Evolutionary conservation across 129 eudicot genomes (phyloP).

Genomic region (Cynara cardunculus): DNA sequence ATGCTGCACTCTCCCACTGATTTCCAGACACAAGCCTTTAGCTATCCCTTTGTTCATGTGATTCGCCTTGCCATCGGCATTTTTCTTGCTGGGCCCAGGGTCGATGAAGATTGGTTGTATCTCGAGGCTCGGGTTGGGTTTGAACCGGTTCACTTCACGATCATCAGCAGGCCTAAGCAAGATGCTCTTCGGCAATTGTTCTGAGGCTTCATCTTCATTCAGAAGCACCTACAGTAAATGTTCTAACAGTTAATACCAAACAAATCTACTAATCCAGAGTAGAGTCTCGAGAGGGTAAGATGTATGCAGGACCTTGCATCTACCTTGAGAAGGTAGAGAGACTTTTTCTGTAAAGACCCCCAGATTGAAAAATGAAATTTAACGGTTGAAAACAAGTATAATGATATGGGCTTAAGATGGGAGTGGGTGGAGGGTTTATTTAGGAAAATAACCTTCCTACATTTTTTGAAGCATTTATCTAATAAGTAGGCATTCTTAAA

Average conservation of each 20-base stretch:
- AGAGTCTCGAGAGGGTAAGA: no score
- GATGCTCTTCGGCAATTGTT: conserved; percentile 52
- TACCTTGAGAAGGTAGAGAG: no score
- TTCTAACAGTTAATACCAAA: not conserved
- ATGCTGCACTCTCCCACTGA: conserved; percentile 95
- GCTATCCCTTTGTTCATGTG: conserved; percentile 37
- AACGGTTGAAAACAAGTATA: not conserved
- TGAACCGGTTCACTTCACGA: conserved; percentile 67
- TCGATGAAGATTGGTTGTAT: conserved; percentile 82
- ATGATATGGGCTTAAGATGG: not conserved
- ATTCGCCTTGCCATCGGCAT: conserved; percentile 26
- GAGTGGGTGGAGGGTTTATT: not conserved
- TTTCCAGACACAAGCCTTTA: conserved; percentile 81
- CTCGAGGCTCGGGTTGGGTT: conserved; percentile 78
- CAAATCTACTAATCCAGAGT: no score
- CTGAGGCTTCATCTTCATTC: conserved; percentile 75
- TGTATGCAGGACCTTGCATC: no score
- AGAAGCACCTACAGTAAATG: conserved; percentile 51
- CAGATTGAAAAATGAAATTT: no score
- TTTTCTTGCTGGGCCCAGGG: conserved; percentile 63
- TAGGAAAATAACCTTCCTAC: not conserved
- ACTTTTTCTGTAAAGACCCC: no score
- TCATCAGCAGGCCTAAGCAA: conserved; percentile 61
- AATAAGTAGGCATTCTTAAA: no score
- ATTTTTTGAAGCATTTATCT: no score